Percentiles rank a stretch among this genome's conserved stretches.
Conservation (phyloP, 2,329 filamentous ascomycete genomes). For the Ceratocystis alfenasii region DNA sequence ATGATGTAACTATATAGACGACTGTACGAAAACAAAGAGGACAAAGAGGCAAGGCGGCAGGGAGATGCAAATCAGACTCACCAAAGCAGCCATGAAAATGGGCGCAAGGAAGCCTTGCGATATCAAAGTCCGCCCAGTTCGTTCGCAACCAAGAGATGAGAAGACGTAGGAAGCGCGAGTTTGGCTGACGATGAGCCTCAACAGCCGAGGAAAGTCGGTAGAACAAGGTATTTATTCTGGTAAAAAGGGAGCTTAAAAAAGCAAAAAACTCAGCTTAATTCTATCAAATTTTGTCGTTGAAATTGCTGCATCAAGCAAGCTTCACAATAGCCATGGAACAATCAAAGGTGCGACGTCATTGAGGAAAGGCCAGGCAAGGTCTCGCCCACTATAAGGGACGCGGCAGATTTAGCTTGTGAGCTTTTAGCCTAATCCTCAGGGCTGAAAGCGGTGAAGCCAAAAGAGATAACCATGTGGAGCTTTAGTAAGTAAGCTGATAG, state of each 20-base stretch:
- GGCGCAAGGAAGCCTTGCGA: constrained; percentile 9
- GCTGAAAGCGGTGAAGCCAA: constrained; percentile 9
- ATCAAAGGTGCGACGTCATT: constrained; percentile 1
- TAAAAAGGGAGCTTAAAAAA: neutral
- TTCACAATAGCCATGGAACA: neutral
- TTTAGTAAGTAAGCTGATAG: neutral
- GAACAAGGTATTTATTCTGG: neutral
- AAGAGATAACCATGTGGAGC: neutral
- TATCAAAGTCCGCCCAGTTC: neutral
- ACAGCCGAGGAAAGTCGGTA: neutral
- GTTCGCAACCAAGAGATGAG: neutral
- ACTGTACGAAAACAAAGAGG: neutral
- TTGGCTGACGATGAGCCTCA: neutral
- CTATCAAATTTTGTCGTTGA: neutral
- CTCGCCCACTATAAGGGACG: neutral
- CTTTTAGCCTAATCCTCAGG: constrained; percentile 1
- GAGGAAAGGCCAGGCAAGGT: neutral
- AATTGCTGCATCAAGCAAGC: neutral
- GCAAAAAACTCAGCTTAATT: neutral
- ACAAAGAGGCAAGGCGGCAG: neutral
- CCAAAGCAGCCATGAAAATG: constrained; percentile 21
- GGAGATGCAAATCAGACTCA: constrained; percentile 6
- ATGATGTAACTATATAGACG: neutral
- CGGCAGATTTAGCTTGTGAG: constrained; percentile 1
- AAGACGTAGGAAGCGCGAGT: neutral